Evolutionary conservation across 1,284 basidiomycete genomes (phyloP).

Genomic region (Trichosporon sp.): DNA sequence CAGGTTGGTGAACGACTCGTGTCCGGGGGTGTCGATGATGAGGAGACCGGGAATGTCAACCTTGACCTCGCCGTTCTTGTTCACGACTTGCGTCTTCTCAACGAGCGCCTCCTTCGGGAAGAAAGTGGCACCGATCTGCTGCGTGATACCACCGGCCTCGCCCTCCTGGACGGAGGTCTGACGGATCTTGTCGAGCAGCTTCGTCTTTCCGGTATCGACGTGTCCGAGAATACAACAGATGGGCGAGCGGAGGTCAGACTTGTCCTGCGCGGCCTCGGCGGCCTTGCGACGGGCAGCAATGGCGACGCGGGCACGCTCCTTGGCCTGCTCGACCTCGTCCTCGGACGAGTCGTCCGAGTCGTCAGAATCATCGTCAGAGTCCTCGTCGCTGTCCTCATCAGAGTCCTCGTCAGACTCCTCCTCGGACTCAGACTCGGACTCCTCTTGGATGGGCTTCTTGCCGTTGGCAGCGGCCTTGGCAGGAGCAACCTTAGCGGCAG

Average conservation of each 20-base stretch:
- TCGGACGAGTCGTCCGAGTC: conserved; percentile 60
- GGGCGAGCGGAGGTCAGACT: conserved; percentile 89
- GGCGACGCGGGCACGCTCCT: conserved; percentile 80
- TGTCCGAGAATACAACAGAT: conserved; percentile 99
- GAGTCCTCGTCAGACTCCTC: conserved; percentile 58
- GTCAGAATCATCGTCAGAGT: conserved; percentile 54
- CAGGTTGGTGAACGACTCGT: conserved; percentile 99
- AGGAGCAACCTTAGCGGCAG: conserved; percentile 34
- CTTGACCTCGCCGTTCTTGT: conserved; percentile 80
- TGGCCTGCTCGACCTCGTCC: conserved; percentile 73
- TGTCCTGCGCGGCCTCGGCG: conserved; percentile 82
- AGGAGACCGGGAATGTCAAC: conserved; percentile 97
- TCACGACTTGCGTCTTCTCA: conserved; percentile 87
- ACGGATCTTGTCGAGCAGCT: conserved; percentile 98
- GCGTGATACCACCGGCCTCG: conserved; percentile 99
- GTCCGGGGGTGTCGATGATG: conserved; percentile 97
- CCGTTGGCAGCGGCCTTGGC: conserved; percentile 46
- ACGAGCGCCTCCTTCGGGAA: conserved; percentile 97
- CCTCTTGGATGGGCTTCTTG: conserved; percentile 44
- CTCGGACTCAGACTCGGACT: conserved; percentile 39
- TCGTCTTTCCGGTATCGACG: conserved; percentile 99
- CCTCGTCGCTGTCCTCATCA: conserved; percentile 56
- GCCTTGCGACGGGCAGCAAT: conserved; percentile 80
- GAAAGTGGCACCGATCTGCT: conserved; percentile 99
- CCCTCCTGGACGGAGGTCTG: conserved; percentile 99